Conservation (phyloP, 345 rosid species). For the Combretum micranthum region DNA sequence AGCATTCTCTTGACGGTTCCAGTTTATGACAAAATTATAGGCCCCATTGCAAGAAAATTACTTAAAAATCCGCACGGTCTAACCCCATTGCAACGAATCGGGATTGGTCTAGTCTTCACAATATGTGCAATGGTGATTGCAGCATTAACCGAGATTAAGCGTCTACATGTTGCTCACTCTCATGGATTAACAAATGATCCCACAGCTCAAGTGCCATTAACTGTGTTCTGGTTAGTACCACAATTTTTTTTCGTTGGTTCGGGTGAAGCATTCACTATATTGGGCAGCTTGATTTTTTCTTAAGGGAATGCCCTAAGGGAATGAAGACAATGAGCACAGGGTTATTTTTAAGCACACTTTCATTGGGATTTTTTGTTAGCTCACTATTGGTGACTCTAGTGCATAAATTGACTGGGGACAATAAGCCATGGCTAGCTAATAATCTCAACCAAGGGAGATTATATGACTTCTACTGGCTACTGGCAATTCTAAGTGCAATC, state of each 20-base stretch:
- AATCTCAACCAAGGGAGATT: slow-evolving; percentile 77
- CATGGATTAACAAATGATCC: slow-evolving; percentile 33
- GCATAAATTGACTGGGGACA: slow-evolving; percentile 44
- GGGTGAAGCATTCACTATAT: slow-evolving; percentile 88
- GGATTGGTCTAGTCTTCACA: slow-evolving; percentile 55
- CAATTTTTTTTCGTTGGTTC: slow-evolving; percentile 80
- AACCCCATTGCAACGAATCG: slow-evolving; percentile 79
- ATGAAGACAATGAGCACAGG: slow-evolving; percentile 99
- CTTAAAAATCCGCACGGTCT: slow-evolving; percentile 68
- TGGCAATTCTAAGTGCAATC: slow-evolving; percentile 53
- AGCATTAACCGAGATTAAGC: slow-evolving; percentile 61
- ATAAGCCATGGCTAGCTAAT: slow-evolving; percentile 75
- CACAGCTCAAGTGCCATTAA: slow-evolving; percentile 45
- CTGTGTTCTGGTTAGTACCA: slow-evolving; percentile 74
- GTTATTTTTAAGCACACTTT: slow-evolving; percentile 73
- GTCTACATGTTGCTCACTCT: slow-evolving; percentile 36
- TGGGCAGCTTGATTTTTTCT: slow-evolving; percentile 86
- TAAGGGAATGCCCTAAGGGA: slow-evolving; percentile 94
- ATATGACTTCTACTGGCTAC: slow-evolving; percentile 77
- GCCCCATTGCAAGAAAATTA: slow-evolving; percentile 41
- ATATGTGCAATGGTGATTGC: slow-evolving; percentile 60
- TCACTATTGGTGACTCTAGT: slow-evolving; percentile 64
- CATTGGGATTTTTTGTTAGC: slow-evolving; percentile 83
- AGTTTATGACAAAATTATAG: slow-evolving; percentile 57
- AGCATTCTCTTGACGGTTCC: slow-evolving; percentile 85